phyloP scores from a whole-genome alignment of 2,329 filamentous ascomycete species.

The Exophiala sp. region DNA sequence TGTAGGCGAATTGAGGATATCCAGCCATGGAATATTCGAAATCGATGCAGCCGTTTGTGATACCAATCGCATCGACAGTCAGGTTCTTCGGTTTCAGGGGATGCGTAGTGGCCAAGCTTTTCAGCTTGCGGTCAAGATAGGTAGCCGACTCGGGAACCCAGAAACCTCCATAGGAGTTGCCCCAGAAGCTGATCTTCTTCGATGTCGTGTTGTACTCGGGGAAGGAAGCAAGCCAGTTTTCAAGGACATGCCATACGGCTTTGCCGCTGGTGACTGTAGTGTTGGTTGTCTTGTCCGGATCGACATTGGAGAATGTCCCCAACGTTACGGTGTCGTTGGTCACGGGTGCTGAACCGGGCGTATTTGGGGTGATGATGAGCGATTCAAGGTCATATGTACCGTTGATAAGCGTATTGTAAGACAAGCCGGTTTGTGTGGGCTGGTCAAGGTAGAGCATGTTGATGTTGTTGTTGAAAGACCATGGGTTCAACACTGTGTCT shows the following conservation, averaged over 20 bases:
- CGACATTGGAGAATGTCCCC: constrained; percentile 51
- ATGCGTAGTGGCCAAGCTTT: constrained; percentile 8
- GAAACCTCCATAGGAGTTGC: constrained; percentile 37
- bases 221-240: constrained; percentile 57
- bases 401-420: constrained; percentile 47
- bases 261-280: constrained; percentile 44
- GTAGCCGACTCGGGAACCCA: constrained; percentile 43
- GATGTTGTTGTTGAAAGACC: constrained; percentile 60
- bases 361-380: constrained; percentile 6
- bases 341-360: constrained; percentile 32
- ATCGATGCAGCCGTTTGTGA: constrained; percentile 58
- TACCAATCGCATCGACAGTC: constrained; percentile 50
- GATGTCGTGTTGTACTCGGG: constrained; percentile 54
- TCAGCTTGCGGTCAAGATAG: constrained; percentile 25
- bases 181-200: constrained; percentile 46
- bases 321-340: constrained; percentile 53
- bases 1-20: constrained; percentile 52
- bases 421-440: constrained; percentile 58
- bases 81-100: constrained; percentile 6
- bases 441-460: constrained; percentile 71
- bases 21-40: constrained; percentile 46
- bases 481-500: constrained; percentile 52
- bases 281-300: constrained; percentile 33
- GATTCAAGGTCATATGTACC: constrained; percentile 32
- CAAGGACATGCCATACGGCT: constrained; percentile 53